phyloP scores from a whole-genome alignment of 257 asterid genomes.

The Anisodus tanguticus region DNA sequence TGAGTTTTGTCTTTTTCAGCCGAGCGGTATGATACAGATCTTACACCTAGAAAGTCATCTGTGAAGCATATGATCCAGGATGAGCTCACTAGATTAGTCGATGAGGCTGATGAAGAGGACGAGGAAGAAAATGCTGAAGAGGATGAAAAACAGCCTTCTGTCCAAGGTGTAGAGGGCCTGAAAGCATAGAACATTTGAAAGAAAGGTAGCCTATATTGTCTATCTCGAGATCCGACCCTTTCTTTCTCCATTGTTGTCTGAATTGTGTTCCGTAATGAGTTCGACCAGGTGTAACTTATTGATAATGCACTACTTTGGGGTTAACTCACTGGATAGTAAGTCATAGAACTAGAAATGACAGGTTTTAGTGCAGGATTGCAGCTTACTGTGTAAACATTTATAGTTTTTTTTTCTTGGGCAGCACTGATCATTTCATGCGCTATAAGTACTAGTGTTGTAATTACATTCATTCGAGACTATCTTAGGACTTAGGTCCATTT shows the following conservation, averaged over 20 bases:
- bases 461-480: neutral
- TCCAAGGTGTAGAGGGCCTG: slow-evolving; percentile 52
- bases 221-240: neutral
- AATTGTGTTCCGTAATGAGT: neutral
- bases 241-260: neutral
- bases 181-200: slow-evolving; percentile 15
- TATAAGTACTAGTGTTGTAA: neutral
- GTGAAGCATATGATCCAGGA: slow-evolving; percentile 89
- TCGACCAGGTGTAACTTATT: neutral
- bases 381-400: slow-evolving; percentile 13
- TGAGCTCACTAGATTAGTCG: slow-evolving; percentile 80
- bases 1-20: slow-evolving; percentile 50
- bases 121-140: slow-evolving; percentile 52
- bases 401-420: neutral
- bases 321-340: neutral
- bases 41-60: slow-evolving; percentile 55
- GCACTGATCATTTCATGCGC: neutral
- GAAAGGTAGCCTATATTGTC: slow-evolving; percentile 7
- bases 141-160: slow-evolving; percentile 46
- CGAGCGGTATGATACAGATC: slow-evolving; percentile 55
- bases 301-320: neutral
- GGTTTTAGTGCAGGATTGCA: neutral
- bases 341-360: neutral
- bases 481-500: neutral
- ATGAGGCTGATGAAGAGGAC: slow-evolving; percentile 59